Base-by-base conservation (phyloP, 768 basidiomycete genomes). In the Myochromella boudieri region DNA sequence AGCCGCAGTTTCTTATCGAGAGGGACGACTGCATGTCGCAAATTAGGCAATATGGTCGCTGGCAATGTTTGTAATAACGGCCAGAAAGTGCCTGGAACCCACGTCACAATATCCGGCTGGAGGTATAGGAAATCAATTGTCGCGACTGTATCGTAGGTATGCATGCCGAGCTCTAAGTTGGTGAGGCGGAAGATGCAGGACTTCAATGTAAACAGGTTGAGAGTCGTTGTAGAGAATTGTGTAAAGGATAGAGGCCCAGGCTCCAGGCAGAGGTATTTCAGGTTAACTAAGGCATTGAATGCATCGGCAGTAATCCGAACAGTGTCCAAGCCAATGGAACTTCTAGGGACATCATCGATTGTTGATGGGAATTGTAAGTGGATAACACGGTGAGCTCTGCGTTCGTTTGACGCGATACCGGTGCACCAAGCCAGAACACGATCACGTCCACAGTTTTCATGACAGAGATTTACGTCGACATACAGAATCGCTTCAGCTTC, bases 181-280 rank as follows among this genome's bases (percentile, higher is more conserved):
- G 5, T 15, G 12, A 48, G 40, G 22, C 39, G n/a, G 29, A 48
- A 48, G 20, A 40, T 42, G 15, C 25, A 41, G 31, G 24, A 14
- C 17, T 10, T 33, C 4, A 48, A 27, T 10, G 39, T 48, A 6
- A 33, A 42, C 5, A 24, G 39, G 7, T 47, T 14, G 7, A 48
- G 18, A 5, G n/a, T 39, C 15, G 12, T 26, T 7, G 7, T 26
- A 31, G 3, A n/a, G n/a, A 34, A 12, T 5, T n/a, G 9, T n/a
- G 9, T 40, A 22, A 14, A 48, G 17, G 20, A 40, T n/a, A n/a
- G n/a, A n/a, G n/a, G n/a, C n/a, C n/a, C n/a, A n/a, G n/a, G n/a
- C n/a, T n/a, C n/a, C n/a, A n/a, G n/a, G n/a, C n/a, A 48, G 9
- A 48, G 32, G 24, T 48, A 40, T 33, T 48, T 48, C 18, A 48